Conservation (phyloP, 2,329 filamentous ascomycete genomes). For the Calonectria crousiana region DNA sequence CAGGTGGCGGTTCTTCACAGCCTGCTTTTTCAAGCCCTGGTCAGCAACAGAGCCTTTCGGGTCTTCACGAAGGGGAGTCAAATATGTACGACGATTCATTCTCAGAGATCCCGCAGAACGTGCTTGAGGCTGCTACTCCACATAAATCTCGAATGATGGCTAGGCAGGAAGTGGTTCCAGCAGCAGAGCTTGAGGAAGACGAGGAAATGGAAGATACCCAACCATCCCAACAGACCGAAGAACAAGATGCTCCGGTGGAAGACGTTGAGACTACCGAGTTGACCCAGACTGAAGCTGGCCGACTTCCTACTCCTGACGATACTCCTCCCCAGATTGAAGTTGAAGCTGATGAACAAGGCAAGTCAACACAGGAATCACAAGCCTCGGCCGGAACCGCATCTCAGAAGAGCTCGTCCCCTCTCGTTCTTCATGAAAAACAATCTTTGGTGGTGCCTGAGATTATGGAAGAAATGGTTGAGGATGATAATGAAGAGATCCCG, state of each 20-base stretch:
- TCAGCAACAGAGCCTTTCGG: conserved; percentile 18
- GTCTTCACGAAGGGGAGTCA: conserved; percentile 45
- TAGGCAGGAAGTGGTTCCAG: background rate
- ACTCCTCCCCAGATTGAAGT: conserved; percentile 56
- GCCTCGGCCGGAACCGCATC: conserved; percentile 23
- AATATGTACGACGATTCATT: conserved; percentile 67
- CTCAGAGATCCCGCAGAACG: conserved; percentile 65
- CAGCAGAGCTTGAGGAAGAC: conserved; percentile 19
- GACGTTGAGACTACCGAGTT: conserved; percentile 47
- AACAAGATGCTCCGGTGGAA: conserved; percentile 15
- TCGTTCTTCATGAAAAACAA: background rate
- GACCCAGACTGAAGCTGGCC: conserved; percentile 55
- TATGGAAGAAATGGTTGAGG: conserved; percentile 32
- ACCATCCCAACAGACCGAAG: conserved; percentile 8
- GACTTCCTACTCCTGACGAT: conserved; percentile 66
- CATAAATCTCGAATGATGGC: conserved; percentile 37
- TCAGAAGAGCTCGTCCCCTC: conserved; percentile 14
- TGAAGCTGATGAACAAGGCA: conserved; percentile 36
- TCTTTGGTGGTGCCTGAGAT: conserved; percentile 11
- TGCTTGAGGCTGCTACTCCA: conserved; percentile 64
- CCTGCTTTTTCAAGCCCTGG: conserved; percentile 21
- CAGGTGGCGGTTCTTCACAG: conserved; percentile 1
- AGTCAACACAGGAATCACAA: conserved; percentile 31
- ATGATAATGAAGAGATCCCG: conserved; percentile 26
- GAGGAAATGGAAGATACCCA: conserved; percentile 19